Base-by-base conservation (phyloP, 1,139 yeast species). In the Magnusiomyces suaveolens region DNA sequence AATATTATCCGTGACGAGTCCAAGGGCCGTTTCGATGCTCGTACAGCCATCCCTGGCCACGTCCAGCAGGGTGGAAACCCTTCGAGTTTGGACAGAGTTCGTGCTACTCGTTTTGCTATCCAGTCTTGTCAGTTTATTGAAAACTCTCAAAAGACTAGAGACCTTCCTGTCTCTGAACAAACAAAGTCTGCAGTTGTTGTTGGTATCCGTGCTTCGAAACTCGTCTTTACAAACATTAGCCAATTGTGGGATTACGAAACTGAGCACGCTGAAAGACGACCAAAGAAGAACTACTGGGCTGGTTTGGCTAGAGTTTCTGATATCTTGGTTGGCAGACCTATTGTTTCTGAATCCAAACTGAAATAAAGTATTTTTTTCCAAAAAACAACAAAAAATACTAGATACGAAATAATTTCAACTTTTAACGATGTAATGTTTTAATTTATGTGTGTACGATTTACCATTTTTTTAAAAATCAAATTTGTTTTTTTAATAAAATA, bases 41-140 rank as follows among this genome's bases (percentile, higher is more conserved):
- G 95, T 70, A 89, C 96, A 2, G 98, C 98, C 18, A 83, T 90
- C 54, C 98, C 98, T 14, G 98, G 98, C 32, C 98, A 92, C 67
- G 95, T 89, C 53, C 98, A 92, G 75, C 98, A 92, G 72, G 98
- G 98, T 70, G 96, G 95, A 57, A 80, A 83, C 54, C 98, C 98
- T 44, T 86, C 97, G 2, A 88, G 97, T 6, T 87, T 89, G 71
- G 98, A 92, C 70, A 82, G 97, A 72, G 86, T 90, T 23, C 80
- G 92, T 60, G 96, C 96, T 18, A 85, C 95, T 16, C 80, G 97
- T 68, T 84, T 84, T 69, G 96, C 96, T 2, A 83, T 90, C 60
- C 84, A 82, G 69, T 88, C 96, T 55, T 83, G 89, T 53, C 86
- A 87, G 67, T 92, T 87, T 71, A 79, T 92, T 61, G 97, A 92